phyloP scores from a whole-genome alignment of 78 protist species.

The Protostelium mycophagum region DNA sequence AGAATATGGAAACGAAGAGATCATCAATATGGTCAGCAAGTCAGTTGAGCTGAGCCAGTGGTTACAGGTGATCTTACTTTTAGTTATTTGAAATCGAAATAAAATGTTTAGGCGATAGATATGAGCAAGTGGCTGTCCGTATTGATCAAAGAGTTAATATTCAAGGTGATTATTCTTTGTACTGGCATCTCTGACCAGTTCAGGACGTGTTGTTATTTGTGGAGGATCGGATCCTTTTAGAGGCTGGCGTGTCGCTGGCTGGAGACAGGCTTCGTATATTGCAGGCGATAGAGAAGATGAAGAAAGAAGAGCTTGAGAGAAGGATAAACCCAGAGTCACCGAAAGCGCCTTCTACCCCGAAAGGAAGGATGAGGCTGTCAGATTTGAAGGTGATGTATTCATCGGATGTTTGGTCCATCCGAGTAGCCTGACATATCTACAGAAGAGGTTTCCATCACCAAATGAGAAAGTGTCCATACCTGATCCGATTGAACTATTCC shows the following conservation, averaged over 20 bases:
- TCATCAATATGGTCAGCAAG: neutral
- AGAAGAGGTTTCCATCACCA: neutral
- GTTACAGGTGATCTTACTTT: too few species aligned
- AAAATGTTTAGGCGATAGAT: neutral
- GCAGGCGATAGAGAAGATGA: neutral
- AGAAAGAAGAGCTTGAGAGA: neutral
- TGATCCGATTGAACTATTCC: neutral
- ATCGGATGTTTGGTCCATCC: neutral
- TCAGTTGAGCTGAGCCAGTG: neutral
- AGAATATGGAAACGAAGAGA: neutral
- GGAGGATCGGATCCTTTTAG: neutral
- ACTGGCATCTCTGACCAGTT: too few species aligned
- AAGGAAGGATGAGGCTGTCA: neutral
- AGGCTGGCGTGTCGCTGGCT: neutral
- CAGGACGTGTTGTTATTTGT: neutral
- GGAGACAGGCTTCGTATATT: neutral
- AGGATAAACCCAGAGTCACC: neutral
- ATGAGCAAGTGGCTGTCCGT: neutral
- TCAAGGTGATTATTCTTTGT: neutral
- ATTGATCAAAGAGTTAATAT: neutral
- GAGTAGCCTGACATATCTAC: too few species aligned
- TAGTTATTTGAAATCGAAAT: too few species aligned
- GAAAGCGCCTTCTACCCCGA: neutral
- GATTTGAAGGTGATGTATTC: neutral
- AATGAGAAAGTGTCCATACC: neutral